Evolutionary conservation across 495 filamentous ascomycete species (phyloP), one percentile per base, ranked within the genome.

Genomic region (Penicillium goetzii): DNA sequence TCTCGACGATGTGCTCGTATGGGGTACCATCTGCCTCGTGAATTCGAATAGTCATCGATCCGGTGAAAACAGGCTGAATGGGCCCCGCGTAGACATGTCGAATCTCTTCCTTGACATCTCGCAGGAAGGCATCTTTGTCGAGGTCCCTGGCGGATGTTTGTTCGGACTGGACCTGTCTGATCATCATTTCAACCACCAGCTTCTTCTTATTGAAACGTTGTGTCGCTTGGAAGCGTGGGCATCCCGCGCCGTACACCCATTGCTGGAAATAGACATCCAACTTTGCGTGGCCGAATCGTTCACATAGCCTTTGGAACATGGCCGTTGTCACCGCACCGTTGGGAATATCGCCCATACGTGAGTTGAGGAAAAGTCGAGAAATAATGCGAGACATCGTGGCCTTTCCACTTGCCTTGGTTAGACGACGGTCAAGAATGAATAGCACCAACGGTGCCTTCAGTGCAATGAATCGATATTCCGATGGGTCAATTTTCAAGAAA

Each of bases 11-110:
- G 71, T 99, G 95, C 75, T 99, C 95, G 73, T 99, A 99, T 23
- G 95, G 95, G 3, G 96, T 98, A 17, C 95, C 95, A 72, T 99
- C 96, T 28, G 95, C 96, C 77, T 99, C 95, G 78, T 99, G 95
- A 63, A 99, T 97, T 50, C 96, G 86, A 66, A 99, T 90, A 0
- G 95, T 98, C 90, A 98, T 96, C 0, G 96, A 94, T 1, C 93
- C 93, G 3, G 92, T 94, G 74, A 98, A 99, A 3, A 91, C 80
- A 36, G 88, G 87, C 63, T 90, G 91, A 11, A 90, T 74, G 41
- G 85, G 78, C 26, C 86, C 90, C 32, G 88, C 87, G 64, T 88
- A 88, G 41, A 97, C 85, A 26, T 84, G 82, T 58, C 88, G 77
- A 11, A 87, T 77, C 41, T 92, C 85, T 72, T 97, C 93, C 64